Evolutionary conservation across 768 basidiomycete species (phyloP).

Genomic region (Kwoniella sp.): DNA sequence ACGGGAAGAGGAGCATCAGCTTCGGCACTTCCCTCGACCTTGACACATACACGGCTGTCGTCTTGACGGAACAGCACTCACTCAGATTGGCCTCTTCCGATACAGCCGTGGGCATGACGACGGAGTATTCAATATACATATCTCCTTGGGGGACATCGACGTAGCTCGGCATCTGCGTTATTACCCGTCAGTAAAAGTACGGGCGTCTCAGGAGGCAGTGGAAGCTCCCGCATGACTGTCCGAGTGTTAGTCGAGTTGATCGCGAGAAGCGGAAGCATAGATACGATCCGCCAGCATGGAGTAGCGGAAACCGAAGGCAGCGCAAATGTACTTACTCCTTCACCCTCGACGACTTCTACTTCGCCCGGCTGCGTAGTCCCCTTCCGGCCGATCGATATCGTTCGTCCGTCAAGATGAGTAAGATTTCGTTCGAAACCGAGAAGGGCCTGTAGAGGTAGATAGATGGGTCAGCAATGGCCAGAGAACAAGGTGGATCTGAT

Average conservation of each 20-base stretch:
- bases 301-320: neutral
- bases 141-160: slow-evolving; percentile 63
- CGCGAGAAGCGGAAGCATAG: no score
- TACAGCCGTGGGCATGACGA: slow-evolving; percentile 79
- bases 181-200: neutral
- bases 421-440: slow-evolving; percentile 92
- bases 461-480: slow-evolving; percentile 2
- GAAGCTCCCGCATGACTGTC: no score
- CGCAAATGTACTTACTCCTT: slow-evolving; percentile 69
- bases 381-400: slow-evolving; percentile 68
- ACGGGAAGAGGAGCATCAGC: neutral
- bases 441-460: slow-evolving; percentile 67
- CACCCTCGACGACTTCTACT: slow-evolving; percentile 79
- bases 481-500: no score
- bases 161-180: slow-evolving; percentile 53
- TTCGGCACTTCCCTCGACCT: neutral
- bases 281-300: no score
- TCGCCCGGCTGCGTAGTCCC: slow-evolving; percentile 88
- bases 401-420: slow-evolving; percentile 86
- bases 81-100: slow-evolving; percentile 70
- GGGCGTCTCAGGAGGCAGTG: neutral
- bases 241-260: no score
- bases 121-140: slow-evolving; percentile 88
- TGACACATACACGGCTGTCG: no score
- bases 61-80: slow-evolving; percentile 64